Evolutionary conservation across 805 yeast species (phyloP).

Genomic region (Teunomyces tritomae): DNA sequence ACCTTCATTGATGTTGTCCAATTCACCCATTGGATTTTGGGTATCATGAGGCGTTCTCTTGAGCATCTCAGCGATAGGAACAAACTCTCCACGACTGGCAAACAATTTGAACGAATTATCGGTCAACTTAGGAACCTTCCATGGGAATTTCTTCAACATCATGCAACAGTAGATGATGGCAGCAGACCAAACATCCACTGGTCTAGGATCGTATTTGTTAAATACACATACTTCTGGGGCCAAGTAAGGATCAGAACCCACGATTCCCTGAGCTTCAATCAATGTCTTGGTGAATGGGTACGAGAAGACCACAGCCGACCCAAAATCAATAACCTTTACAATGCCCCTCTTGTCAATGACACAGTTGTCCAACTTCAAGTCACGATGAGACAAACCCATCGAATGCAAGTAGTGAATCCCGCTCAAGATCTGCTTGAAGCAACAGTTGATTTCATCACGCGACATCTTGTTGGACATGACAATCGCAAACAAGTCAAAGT

Average conservation of each 20-base stretch:
- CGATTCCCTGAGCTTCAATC: conserved; percentile 79
- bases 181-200: conserved; percentile 91
- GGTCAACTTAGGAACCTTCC: conserved; percentile 84
- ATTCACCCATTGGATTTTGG: conserved; percentile 11
- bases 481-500: conserved; percentile 87
- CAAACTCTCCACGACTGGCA: conserved; percentile 65
- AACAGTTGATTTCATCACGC: conserved; percentile 75
- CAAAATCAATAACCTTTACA: conserved; percentile 88
- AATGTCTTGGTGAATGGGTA: conserved; percentile 77
- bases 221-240: conserved; percentile 91
- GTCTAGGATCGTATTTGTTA: conserved; percentile 82
- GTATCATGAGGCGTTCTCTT: conserved; percentile 47
- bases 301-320: conserved; percentile 86
- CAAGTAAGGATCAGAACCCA: conserved; percentile 84
- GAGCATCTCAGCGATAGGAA: conserved; percentile 60
- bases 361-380: conserved; percentile 88
- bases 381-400: conserved; percentile 88
- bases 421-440: conserved; percentile 79
- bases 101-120: conserved; percentile 83
- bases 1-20: conserved; percentile 12
- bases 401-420: conserved; percentile 81
- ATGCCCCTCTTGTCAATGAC: conserved; percentile 80
- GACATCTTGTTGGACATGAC: conserved; percentile 93
- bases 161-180: conserved; percentile 91
- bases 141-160: conserved; percentile 88